Conservation (phyloP, 192 early-diverging fungal genomes). For the Jimgerdemannia lactiflua region DNA sequence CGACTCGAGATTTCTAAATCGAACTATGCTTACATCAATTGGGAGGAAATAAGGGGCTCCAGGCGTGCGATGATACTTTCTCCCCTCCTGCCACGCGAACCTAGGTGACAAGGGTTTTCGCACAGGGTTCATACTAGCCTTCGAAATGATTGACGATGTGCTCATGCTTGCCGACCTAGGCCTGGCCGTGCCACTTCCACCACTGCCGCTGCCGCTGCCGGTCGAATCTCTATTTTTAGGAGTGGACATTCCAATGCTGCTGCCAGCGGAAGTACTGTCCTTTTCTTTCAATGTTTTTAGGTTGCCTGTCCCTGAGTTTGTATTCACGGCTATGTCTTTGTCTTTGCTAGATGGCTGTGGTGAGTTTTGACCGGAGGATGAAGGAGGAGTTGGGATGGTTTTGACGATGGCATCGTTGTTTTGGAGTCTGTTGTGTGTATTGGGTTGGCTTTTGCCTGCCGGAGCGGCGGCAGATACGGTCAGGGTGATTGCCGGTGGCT, state of each 20-base stretch:
- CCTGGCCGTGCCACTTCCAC: not conserved
- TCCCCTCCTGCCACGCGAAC: not conserved
- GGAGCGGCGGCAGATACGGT: not conserved
- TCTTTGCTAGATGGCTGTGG: not conserved
- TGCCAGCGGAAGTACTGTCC: not conserved
- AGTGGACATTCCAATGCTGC: not conserved
- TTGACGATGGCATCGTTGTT: not conserved
- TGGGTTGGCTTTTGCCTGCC: not conserved
- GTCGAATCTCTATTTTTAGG: not conserved
- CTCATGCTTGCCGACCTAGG: not conserved
- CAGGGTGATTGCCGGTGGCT: not conserved
- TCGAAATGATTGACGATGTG: not conserved
- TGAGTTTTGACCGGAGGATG: not conserved
- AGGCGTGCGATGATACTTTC: not conserved
- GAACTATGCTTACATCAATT: not conserved
- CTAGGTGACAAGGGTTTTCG: not conserved
- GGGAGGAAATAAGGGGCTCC: not conserved
- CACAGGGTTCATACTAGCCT: not conserved
- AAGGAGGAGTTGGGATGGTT: not conserved
- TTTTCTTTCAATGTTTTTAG: not conserved
- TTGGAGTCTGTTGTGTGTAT: not conserved
- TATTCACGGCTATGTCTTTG: not conserved
- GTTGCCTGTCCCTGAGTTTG: not conserved
- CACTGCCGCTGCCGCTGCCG: not conserved
- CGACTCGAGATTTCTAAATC: not conserved